A percentile compares a stretch with the other conserved stretches of the same genome.
phyloP scores from a whole-genome alignment of 2,329 filamentous ascomycete species.

The Coleophoma crateriformis region DNA sequence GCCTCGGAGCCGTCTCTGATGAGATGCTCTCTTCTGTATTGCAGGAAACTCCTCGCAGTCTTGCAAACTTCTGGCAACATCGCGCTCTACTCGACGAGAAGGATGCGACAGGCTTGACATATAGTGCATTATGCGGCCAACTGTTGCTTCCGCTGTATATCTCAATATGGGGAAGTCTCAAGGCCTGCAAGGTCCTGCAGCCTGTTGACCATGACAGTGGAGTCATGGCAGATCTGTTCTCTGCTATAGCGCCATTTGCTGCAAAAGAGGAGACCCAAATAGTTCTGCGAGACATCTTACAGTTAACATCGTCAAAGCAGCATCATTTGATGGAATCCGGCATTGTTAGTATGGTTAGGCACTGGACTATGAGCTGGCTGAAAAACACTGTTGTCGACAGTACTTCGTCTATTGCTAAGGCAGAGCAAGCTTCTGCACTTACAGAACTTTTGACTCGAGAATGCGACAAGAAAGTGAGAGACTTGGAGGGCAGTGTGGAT shows the following conservation, averaged over 20 bases:
- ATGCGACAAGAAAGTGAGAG: no score
- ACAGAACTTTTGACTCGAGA: no score
- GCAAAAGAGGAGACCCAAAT: slow-evolving; percentile 4
- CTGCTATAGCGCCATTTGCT: slow-evolving; percentile 7
- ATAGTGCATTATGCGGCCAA: not conserved
- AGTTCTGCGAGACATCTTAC: slow-evolving; percentile 3
- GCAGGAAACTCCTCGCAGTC: slow-evolving; percentile 3
- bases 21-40: slow-evolving; percentile 7
- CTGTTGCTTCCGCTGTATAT: slow-evolving; percentile 13
- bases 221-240: slow-evolving; percentile 12
- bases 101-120: not conserved
- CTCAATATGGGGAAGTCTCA: slow-evolving; percentile 20
- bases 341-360: no score
- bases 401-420: no score
- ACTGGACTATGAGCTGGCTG: no score
- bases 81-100: no score
- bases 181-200: slow-evolving; percentile 14
- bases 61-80: not conserved
- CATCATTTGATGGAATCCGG: no score
- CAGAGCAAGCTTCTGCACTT: no score
- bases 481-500: no score
- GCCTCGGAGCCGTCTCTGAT: slow-evolving; percentile 13
- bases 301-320: no score
- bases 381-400: no score
- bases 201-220: slow-evolving; percentile 8